Percentiles rank a stretch among this genome's conserved stretches.
Evolutionary conservation across 2,329 filamentous ascomycete genomes (phyloP).

Genomic region (Neonectria magnoliae): DNA sequence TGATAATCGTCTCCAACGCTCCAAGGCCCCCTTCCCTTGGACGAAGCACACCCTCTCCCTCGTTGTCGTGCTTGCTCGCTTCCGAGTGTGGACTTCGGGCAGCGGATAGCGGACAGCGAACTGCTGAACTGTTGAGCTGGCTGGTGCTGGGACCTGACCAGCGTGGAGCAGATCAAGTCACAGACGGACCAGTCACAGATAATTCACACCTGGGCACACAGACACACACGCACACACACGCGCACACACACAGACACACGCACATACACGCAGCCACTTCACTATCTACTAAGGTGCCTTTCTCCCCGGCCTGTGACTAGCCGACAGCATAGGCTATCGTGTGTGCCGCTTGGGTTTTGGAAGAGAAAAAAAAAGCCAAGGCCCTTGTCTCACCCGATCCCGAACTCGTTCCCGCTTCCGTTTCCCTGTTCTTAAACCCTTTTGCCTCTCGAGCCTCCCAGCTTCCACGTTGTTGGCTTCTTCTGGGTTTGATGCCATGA

Average conservation of each 20-base stretch:
- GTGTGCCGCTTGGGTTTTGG: constrained; percentile 4
- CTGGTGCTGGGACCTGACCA: constrained; percentile 2
- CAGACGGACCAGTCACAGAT: constrained; percentile 3
- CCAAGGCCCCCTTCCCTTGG: not conserved
- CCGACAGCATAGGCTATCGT: not conserved
- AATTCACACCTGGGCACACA: constrained; percentile 7
- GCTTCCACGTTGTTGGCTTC: not conserved
- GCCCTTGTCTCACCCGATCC: constrained; percentile 10
- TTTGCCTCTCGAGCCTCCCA: constrained; percentile 3
- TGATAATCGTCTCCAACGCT: constrained; percentile 7
- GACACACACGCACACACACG: constrained; percentile 3
- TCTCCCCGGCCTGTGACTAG: constrained; percentile 6
- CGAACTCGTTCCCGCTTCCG: constrained; percentile 5
- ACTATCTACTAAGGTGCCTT: constrained; percentile 10
- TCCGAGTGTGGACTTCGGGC: not conserved
- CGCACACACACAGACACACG: not conserved
- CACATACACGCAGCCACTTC: constrained; percentile 2
- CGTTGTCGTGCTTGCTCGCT: not conserved
- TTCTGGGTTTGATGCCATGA: constrained; percentile 35
- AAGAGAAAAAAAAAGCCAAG: not conserved
- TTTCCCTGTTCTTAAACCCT: not conserved
- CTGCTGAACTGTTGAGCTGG: not conserved
- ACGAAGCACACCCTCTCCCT: not conserved
- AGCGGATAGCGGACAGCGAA: not conserved
- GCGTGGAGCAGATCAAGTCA: constrained; percentile 1